Conservation (phyloP, 2,329 filamentous ascomycete genomes). For the Venturia effusa region DNA sequence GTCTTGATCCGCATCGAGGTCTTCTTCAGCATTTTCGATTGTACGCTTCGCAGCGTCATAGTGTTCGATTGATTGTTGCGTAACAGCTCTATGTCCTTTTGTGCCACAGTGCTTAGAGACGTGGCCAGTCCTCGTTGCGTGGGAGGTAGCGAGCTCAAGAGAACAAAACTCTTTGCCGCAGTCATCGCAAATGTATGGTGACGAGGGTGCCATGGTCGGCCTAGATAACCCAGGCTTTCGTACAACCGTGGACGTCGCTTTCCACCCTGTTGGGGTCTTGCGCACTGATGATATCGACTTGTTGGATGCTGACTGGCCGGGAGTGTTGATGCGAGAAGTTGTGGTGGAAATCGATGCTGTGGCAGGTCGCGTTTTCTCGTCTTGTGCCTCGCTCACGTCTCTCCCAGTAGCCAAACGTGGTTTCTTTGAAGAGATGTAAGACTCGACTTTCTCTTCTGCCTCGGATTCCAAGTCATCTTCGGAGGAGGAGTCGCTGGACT, state of each 20-base stretch:
- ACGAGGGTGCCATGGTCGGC: neutral
- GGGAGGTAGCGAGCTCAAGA: neutral
- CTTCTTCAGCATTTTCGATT: neutral
- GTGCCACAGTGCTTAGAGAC: neutral
- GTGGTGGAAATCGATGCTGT: neutral
- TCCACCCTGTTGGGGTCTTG: neutral
- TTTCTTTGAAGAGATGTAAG: neutral
- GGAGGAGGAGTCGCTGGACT: neutral
- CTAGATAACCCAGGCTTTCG: neutral
- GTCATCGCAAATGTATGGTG: neutral
- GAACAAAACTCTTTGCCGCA: neutral
- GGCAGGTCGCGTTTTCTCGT: neutral
- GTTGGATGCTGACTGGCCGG: neutral
- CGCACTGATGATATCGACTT: neutral
- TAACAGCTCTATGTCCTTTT: neutral
- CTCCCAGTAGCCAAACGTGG: neutral
- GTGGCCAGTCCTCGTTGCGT: neutral
- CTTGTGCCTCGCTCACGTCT: neutral
- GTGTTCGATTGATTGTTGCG: neutral
- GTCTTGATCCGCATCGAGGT: neutral
- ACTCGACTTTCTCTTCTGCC: neutral
- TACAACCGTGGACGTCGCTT: neutral
- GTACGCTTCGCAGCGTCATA: neutral
- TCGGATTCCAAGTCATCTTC: neutral
- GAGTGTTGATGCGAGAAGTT: neutral